phyloP scores from a whole-genome alignment of 805 yeast species.

The Kurtzmaniella cleridarum region DNA sequence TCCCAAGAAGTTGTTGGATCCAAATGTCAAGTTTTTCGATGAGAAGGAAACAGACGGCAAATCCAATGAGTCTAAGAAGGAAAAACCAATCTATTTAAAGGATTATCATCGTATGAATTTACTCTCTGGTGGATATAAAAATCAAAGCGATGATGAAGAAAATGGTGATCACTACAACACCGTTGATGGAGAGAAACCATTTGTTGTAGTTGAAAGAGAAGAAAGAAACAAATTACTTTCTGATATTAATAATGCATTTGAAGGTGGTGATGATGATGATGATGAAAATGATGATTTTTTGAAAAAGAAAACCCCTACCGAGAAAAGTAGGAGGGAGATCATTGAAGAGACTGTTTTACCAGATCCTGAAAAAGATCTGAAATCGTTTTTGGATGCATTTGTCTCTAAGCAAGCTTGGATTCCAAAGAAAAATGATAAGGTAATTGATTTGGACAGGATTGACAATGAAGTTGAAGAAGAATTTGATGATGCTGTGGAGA shows the following conservation, averaged over 20 bases:
- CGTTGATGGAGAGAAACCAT: slow-evolving; percentile 59
- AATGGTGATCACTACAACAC: slow-evolving; percentile 33
- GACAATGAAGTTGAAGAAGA: slow-evolving; percentile 68
- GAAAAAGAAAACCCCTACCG: slow-evolving; percentile 45
- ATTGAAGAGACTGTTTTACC: slow-evolving; percentile 47
- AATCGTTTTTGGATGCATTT: slow-evolving; percentile 68
- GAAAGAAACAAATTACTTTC: slow-evolving; percentile 67
- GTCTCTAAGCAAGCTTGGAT: slow-evolving; percentile 84
- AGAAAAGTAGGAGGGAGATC: slow-evolving; percentile 15
- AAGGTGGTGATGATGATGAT: slow-evolving; percentile 39
- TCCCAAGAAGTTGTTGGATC: slow-evolving; percentile 62
- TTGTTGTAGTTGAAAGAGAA: slow-evolving; percentile 66
- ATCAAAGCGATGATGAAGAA: slow-evolving; percentile 47
- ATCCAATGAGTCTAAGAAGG: slow-evolving; percentile 11
- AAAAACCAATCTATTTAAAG: slow-evolving; percentile 74
- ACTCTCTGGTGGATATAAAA: slow-evolving; percentile 57
- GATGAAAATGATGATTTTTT: slow-evolving; percentile 47
- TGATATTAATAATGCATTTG: slow-evolving; percentile 72
- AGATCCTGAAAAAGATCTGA: slow-evolving; percentile 50
- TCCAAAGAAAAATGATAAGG: slow-evolving; percentile 61
- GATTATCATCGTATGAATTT: slow-evolving; percentile 88
- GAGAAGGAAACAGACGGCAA: slow-evolving; percentile 45
- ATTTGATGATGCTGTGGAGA: slow-evolving; percentile 87
- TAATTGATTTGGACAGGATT: slow-evolving; percentile 44
- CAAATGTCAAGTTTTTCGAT: slow-evolving; percentile 68